Evolutionary conservation across 2,329 filamentous ascomycete species (phyloP).

Genomic region (Aspergillus sp.): DNA sequence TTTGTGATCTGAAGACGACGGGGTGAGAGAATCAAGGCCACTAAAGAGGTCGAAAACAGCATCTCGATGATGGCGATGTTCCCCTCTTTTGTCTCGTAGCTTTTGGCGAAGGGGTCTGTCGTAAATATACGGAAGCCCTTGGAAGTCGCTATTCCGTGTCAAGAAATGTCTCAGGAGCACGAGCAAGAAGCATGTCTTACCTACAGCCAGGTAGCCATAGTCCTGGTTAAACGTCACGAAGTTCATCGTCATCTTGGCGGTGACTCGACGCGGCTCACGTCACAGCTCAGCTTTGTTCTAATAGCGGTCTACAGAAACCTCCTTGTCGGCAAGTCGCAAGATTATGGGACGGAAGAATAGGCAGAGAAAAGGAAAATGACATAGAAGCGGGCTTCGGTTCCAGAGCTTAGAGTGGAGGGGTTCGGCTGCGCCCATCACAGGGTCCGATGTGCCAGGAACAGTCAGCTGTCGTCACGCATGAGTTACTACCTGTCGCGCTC

Average conservation of each 20-base stretch:
- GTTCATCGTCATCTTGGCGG: conserved; percentile 72
- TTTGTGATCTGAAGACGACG: conserved; percentile 94
- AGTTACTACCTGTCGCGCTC: conserved; percentile 3
- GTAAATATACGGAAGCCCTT: conserved; percentile 96
- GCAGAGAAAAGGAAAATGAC: neutral
- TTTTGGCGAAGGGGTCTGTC: conserved; percentile 92
- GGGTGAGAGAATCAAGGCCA: conserved; percentile 89
- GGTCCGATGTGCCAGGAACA: conserved; percentile 15
- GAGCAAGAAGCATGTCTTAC: conserved; percentile 50
- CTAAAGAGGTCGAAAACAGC: conserved; percentile 96
- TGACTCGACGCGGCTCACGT: conserved; percentile 11
- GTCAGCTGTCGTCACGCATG: conserved; percentile 16
- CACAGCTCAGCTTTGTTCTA: neutral
- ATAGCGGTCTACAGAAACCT: conserved; percentile 1
- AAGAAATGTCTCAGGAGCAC: conserved; percentile 9
- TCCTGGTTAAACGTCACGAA: conserved; percentile 99
- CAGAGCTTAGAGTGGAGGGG: conserved; percentile 18
- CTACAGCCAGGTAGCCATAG: conserved; percentile 93
- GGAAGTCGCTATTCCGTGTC: conserved; percentile 67
- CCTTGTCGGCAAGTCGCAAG: neutral
- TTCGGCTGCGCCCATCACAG: conserved; percentile 20
- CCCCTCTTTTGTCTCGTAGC: conserved; percentile 89
- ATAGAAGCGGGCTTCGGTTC: neutral
- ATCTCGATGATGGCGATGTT: conserved; percentile 97
- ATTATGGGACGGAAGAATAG: neutral